Conservation (phyloP, 208 protist species). For the Trypanosoma melophagium region DNA sequence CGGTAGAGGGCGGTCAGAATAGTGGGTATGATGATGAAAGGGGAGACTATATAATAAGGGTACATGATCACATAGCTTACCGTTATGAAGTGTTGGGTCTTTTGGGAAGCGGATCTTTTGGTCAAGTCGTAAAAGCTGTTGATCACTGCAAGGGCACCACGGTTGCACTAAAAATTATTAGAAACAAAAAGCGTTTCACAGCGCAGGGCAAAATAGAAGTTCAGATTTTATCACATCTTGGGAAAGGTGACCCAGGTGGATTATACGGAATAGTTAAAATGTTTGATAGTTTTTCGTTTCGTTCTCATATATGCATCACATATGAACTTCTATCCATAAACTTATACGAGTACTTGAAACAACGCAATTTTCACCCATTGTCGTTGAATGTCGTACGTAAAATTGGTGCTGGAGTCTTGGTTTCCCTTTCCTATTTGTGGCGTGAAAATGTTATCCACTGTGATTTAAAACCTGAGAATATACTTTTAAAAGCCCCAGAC, state of each 20-base stretch:
- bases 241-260: constrained; percentile 54
- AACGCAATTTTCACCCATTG: constrained; percentile 78
- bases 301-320: constrained; percentile 74
- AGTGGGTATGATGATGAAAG: constrained; percentile 92
- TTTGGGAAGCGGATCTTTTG: constrained; percentile 86
- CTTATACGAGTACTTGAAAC: constrained; percentile 78
- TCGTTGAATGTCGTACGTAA: constrained; percentile 57
- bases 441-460: constrained; percentile 93
- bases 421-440: constrained; percentile 77
- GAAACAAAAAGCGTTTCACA: constrained; percentile 59
- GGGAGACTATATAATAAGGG: constrained; percentile 90
- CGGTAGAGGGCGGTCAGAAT: constrained; percentile 50
- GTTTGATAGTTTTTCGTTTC: constrained; percentile 69
- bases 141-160: constrained; percentile 48
- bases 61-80: constrained; percentile 93
- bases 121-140: constrained; percentile 77
- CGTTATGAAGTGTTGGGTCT: constrained; percentile 77
- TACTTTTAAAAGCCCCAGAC: constrained; percentile 78
- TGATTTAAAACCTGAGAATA: constrained; percentile 97
- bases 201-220: constrained; percentile 80
- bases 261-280: constrained; percentile 73
- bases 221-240: constrained; percentile 72
- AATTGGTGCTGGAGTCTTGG: constrained; percentile 67
- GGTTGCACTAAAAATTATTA: constrained; percentile 86
- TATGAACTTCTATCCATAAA: constrained; percentile 75